Evolutionary conservation across 2,329 filamentous ascomycete genomes (phyloP).

Genomic region (Pezicula radicicola): DNA sequence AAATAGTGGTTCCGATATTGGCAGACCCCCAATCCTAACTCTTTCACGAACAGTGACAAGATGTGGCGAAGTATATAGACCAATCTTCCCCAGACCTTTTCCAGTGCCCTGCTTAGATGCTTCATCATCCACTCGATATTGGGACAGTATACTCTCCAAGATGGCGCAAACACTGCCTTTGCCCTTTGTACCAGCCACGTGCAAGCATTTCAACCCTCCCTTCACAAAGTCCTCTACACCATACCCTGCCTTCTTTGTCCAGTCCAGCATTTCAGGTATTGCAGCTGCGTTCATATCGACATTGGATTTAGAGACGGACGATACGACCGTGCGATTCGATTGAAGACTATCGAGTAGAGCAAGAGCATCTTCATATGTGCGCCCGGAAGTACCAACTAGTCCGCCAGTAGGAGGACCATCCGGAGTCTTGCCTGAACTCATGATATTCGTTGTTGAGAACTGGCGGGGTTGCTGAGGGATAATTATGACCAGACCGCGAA

Average conservation of each 20-base stretch:
- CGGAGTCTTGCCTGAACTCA: too few relatives aligned
- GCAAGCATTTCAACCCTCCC: slow-evolving; percentile 48
- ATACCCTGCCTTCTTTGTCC: slow-evolving; percentile 26
- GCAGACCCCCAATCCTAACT: slow-evolving; percentile 58
- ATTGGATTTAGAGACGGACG: slow-evolving; percentile 12
- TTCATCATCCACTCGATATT: slow-evolving; percentile 35
- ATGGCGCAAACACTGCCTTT: slow-evolving; percentile 73
- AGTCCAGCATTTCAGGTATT: slow-evolving; percentile 30
- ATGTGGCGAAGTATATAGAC: slow-evolving; percentile 68
- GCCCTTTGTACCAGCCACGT: slow-evolving; percentile 77
- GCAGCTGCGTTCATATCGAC: slow-evolving; percentile 20
- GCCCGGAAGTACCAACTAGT: not conserved
- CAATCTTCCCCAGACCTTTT: slow-evolving; percentile 35
- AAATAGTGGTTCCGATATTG: slow-evolving; percentile 57
- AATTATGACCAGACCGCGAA: too few relatives aligned
- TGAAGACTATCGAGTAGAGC: slow-evolving; percentile 20
- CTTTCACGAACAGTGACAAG: slow-evolving; percentile 66
- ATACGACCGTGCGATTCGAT: slow-evolving; percentile 21
- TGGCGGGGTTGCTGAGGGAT: too few relatives aligned
- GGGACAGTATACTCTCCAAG: slow-evolving; percentile 58
- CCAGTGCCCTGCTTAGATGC: slow-evolving; percentile 2
- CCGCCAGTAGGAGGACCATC: too few relatives aligned
- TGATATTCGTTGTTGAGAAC: too few relatives aligned
- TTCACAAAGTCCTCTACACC: slow-evolving; percentile 15
- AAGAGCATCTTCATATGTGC: slow-evolving; percentile 18